Evolutionary conservation across 441 rosid species (phyloP).

Genomic region (Arabidopsis hybrid): DNA sequence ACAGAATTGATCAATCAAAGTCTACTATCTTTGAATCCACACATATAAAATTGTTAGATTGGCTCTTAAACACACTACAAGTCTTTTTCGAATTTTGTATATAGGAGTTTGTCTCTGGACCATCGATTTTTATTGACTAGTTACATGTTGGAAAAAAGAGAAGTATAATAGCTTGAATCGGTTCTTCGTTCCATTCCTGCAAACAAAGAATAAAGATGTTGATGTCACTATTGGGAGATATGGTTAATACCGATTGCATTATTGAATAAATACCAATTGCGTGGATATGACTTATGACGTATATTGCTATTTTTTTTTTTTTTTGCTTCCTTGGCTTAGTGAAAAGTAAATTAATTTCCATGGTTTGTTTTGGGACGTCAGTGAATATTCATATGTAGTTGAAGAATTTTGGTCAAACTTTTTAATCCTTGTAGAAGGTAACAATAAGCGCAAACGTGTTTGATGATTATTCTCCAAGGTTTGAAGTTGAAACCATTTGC

Average conservation of each 20-base stretch:
- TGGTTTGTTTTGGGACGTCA: not conserved
- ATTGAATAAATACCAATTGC: no score
- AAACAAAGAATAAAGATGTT: not conserved
- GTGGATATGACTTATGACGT: not conserved
- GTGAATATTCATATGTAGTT: not conserved
- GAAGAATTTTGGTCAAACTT: slow-evolving; percentile 26
- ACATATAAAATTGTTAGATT: not conserved
- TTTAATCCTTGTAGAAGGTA: slow-evolving; percentile 1
- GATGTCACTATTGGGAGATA: not conserved
- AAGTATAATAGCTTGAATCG: not conserved
- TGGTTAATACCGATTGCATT: not conserved
- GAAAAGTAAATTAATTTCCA: not conserved
- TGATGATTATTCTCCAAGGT: slow-evolving; percentile 22
- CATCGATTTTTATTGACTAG: slow-evolving; percentile 6
- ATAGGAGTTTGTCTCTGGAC: slow-evolving; percentile 7
- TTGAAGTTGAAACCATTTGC: slow-evolving; percentile 9
- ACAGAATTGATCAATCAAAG: slow-evolving; percentile 18
- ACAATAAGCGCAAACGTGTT: slow-evolving; percentile 19
- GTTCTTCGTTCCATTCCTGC: not conserved
- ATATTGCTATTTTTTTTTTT: not conserved
- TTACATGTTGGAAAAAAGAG: not conserved
- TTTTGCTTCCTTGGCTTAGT: not conserved
- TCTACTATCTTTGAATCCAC: slow-evolving; percentile 35
- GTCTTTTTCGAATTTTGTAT: slow-evolving; percentile 14
- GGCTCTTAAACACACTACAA: not conserved